A percentile compares a stretch with the other conserved stretches of the same genome.
These are phyloP conservation scores for Globisporangium canariense DNA, from an alignment of 352 stramenopile genomes.

Conservation along the genomic window DNA sequence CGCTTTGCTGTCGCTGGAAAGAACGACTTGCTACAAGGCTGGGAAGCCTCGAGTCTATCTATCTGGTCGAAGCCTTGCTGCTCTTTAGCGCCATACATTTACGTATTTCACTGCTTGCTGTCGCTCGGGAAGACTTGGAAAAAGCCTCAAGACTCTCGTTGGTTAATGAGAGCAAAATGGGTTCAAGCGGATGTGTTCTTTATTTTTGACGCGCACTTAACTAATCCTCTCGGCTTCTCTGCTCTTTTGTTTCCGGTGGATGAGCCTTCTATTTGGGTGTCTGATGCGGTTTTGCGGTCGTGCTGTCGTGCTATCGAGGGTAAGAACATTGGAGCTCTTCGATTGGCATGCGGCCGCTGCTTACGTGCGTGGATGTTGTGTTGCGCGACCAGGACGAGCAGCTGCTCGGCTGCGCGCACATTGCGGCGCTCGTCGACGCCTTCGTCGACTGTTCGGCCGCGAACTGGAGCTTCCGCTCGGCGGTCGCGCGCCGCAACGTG, in stretches of 20 bases:
- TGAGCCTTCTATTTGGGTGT: not conserved
- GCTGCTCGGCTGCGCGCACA: slow-evolving; percentile 7
- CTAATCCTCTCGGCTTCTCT: not conserved
- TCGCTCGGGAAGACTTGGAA: too few relatives aligned
- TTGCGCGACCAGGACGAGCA: slow-evolving; percentile 4
- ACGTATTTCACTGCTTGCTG: too few relatives aligned
- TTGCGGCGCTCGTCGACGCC: slow-evolving; percentile 10
- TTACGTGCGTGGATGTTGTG: slow-evolving; percentile 8
- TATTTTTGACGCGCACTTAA: not conserved
- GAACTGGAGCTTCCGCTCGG: slow-evolving; percentile 3
- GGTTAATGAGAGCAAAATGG: not conserved
- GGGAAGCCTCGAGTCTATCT: too few relatives aligned
- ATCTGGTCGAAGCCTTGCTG: too few relatives aligned
- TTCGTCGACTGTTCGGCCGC: slow-evolving; percentile 8
- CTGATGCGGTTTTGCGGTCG: too few relatives aligned
- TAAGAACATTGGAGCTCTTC: not conserved
- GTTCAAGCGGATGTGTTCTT: not conserved
- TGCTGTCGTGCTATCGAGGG: too few relatives aligned
- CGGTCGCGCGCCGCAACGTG: slow-evolving; percentile 5
- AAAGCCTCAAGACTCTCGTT: too few relatives aligned
- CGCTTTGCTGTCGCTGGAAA: too few relatives aligned
- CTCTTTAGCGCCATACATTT: too few relatives aligned
- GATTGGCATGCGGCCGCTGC: not conserved
- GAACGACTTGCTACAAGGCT: too few relatives aligned
- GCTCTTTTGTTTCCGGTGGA: not conserved